Evolutionary conservation across 768 basidiomycete genomes (phyloP).

Genomic region (Serendipita sp.): DNA sequence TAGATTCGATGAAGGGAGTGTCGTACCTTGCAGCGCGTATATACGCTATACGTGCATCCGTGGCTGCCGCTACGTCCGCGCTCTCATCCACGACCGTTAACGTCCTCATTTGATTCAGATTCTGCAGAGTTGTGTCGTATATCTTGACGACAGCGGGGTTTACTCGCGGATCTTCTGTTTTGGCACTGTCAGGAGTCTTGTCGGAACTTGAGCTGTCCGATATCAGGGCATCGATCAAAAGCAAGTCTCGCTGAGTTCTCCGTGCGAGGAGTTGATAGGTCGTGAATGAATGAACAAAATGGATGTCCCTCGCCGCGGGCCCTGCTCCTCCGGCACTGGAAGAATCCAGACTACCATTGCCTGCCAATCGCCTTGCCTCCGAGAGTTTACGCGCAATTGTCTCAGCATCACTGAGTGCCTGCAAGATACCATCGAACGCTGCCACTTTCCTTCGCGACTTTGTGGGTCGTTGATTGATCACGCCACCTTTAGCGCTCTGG

Average conservation of each 20-base stretch:
- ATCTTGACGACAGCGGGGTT: conserved; percentile 76
- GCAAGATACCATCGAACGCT: conserved; percentile 73
- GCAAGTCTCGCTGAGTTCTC: conserved; percentile 77
- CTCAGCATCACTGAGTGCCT: conserved; percentile 80
- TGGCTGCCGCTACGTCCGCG: conserved; percentile 60
- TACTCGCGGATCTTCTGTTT: conserved; percentile 51
- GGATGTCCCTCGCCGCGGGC: conserved; percentile 49
- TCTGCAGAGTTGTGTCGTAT: conserved; percentile 73
- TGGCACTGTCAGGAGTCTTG: conserved; percentile 20
- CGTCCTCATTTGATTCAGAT: conserved; percentile 66
- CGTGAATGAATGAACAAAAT: conserved; percentile 76
- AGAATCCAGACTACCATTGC: not conserved
- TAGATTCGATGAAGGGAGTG: not conserved
- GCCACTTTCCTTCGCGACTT: conserved; percentile 63
- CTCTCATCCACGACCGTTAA: conserved; percentile 79
- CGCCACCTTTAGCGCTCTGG: conserved; percentile 22
- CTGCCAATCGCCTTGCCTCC: conserved; percentile 41
- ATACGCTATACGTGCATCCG: conserved; percentile 61
- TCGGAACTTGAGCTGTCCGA: conserved; percentile 14
- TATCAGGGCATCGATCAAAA: conserved; percentile 55
- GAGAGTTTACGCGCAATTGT: conserved; percentile 62
- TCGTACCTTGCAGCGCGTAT: conserved; percentile 61
- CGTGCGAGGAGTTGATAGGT: conserved; percentile 75
- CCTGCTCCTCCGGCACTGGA: conserved; percentile 11
- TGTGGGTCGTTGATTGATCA: conserved; percentile 18